phyloP scores from a whole-genome alignment of 805 yeast species.

The Hanseniaspora vineae region DNA sequence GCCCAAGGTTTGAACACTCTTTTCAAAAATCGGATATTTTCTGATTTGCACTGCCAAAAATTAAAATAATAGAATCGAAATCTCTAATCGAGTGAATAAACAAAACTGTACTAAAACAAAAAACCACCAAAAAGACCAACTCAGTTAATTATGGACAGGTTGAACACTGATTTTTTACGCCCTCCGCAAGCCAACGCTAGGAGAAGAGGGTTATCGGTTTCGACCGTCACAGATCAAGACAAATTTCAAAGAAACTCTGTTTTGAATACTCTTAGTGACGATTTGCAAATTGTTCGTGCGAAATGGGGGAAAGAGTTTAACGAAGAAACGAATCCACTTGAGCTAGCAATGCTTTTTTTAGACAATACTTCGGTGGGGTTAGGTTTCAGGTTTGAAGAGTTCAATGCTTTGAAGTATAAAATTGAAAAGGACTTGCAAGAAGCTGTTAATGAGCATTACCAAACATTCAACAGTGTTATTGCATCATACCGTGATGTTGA shows the following conservation, averaged over 20 bases:
- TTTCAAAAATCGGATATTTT: no score
- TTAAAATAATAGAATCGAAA: no score
- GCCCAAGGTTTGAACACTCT: no score
- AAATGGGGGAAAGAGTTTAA: slow-evolving; percentile 39
- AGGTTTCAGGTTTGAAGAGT: slow-evolving; percentile 60
- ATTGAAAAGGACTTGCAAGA: slow-evolving; percentile 45
- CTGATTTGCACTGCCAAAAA: no score
- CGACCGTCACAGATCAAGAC: slow-evolving; percentile 18
- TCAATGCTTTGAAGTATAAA: slow-evolving; percentile 42
- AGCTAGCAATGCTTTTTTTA: slow-evolving; percentile 66
- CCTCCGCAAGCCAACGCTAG: slow-evolving; percentile 5
- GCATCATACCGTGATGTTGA: slow-evolving; percentile 73
- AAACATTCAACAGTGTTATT: slow-evolving; percentile 72
- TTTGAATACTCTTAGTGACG: slow-evolving; percentile 18
- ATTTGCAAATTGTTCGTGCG: slow-evolving; percentile 22
- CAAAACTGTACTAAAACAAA: background rate
- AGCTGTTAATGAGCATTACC: slow-evolving; percentile 72
- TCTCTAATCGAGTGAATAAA: no score
- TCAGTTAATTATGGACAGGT: background rate
- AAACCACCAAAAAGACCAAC: background rate
- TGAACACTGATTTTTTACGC: no score
- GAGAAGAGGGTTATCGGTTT: slow-evolving; percentile 20
- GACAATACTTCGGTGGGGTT: slow-evolving; percentile 88
- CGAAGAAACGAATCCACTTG: slow-evolving; percentile 65
- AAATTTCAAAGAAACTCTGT: slow-evolving; percentile 18